phyloP scores from a whole-genome alignment of 768 basidiomycete genomes.

The Suillus weaverae region DNA sequence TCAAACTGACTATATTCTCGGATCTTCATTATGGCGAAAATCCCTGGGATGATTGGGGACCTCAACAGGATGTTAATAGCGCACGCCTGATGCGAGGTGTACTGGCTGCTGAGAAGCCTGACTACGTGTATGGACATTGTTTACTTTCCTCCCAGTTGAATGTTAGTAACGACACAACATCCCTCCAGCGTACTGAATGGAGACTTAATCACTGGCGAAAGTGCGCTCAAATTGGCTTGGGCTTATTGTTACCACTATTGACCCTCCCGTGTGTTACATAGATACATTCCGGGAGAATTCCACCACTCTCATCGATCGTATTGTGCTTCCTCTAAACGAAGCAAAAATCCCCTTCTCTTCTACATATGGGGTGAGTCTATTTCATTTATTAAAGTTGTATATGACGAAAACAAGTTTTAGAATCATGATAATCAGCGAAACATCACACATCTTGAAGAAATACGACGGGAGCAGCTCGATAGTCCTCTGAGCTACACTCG shows the following conservation, averaged over 20 bases:
- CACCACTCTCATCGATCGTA: conserved; percentile 62
- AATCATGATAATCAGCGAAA: conserved; percentile 76
- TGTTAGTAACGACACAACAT: neutral
- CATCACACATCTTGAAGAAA: conserved; percentile 69
- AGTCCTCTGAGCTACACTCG: conserved; percentile 65
- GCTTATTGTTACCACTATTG: neutral
- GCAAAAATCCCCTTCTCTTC: conserved; percentile 64
- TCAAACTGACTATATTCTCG: conserved; percentile 74
- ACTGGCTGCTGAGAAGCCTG: conserved; percentile 57
- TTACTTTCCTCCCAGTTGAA: neutral
- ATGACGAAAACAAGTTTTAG: conserved; percentile 34
- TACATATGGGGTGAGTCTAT: conserved; percentile 58
- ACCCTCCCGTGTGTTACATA: conserved; percentile 21
- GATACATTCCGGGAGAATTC: conserved; percentile 70
- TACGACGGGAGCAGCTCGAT: conserved; percentile 56
- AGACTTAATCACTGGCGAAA: conserved; percentile 73
- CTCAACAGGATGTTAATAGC: conserved; percentile 66
- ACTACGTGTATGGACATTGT: conserved; percentile 57
- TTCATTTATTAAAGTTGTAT: neutral
- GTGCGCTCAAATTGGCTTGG: conserved; percentile 33
- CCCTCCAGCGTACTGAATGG: conserved; percentile 62
- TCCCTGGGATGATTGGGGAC: conserved; percentile 68
- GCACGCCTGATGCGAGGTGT: conserved; percentile 56
- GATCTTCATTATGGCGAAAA: conserved; percentile 79
- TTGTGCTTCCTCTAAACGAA: conserved; percentile 59